These are phyloP conservation scores for Exophiala xenobiotica DNA, from an alignment of 2,329 filamentous ascomycete genomes.

Conservation along the genomic window DNA sequence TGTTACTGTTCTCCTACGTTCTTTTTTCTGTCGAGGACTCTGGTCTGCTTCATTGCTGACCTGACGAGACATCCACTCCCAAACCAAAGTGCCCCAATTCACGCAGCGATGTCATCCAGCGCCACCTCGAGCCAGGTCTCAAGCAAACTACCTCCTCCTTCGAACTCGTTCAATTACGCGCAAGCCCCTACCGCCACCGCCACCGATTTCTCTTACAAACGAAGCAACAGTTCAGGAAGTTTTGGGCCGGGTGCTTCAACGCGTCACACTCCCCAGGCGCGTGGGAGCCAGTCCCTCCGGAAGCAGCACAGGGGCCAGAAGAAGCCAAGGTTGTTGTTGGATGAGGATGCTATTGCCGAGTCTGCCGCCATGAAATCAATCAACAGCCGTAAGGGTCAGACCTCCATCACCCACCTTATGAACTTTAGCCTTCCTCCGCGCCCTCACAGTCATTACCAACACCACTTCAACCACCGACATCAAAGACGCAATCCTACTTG, in stretches of 20 bases:
- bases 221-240: constrained; percentile 42
- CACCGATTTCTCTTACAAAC: constrained; percentile 30
- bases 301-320: constrained; percentile 83
- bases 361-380: constrained; percentile 63
- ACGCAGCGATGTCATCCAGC: constrained; percentile 29
- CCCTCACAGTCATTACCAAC: constrained; percentile 56
- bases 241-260: constrained; percentile 42
- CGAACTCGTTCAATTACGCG: constrained; percentile 22
- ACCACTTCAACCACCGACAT: constrained; percentile 55
- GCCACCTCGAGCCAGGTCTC: constrained; percentile 22
- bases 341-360: constrained; percentile 88
- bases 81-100: constrained; percentile 4
- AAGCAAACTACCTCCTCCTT: constrained; percentile 23
- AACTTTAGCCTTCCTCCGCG: constrained; percentile 81
- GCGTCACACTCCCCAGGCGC: constrained; percentile 41
- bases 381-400: constrained; percentile 81
- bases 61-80: constrained; percentile 21
- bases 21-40: constrained; percentile 24
- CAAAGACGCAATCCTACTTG: constrained; percentile 73
- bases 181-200: constrained; percentile 17
- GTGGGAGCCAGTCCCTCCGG: constrained; percentile 73
- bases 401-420: constrained; percentile 94
- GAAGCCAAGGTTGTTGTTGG: constrained; percentile 67
- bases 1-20: background rate
- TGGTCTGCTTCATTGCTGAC: constrained; percentile 23